Conservation (phyloP, 768 basidiomycete genomes). For the Coprinopsis strossmayeri region DNA sequence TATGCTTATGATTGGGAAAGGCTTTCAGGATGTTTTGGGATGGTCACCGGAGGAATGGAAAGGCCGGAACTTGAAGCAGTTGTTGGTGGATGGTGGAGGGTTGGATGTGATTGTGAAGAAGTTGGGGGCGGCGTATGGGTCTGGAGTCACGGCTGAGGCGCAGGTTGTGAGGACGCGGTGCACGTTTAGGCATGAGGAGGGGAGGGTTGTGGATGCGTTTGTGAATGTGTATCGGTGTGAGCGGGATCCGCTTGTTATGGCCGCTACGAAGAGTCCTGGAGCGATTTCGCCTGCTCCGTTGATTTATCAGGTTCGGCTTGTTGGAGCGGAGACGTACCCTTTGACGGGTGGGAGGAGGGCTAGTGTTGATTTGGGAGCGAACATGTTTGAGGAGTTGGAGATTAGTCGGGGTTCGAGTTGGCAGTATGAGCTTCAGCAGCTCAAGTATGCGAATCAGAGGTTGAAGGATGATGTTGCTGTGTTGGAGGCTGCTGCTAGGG, state of each 20-base stretch:
- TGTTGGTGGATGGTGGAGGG: slow-evolving; percentile 23
- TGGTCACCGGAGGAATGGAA: slow-evolving; percentile 49
- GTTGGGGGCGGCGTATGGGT: slow-evolving; percentile 11
- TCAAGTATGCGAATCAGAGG: slow-evolving; percentile 64
- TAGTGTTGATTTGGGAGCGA: neutral
- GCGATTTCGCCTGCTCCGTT: slow-evolving; percentile 28
- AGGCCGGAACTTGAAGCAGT: slow-evolving; percentile 36
- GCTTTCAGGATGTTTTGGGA: slow-evolving; percentile 59
- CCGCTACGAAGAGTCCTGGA: slow-evolving; percentile 7
- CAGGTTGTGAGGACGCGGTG: slow-evolving; percentile 5
- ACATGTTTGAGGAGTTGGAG: slow-evolving; percentile 51
- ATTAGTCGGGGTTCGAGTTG: slow-evolving; percentile 68
- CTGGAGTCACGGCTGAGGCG: neutral
- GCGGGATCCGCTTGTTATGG: slow-evolving; percentile 8
- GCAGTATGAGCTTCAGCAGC: slow-evolving; percentile 90
- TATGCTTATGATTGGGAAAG: slow-evolving; percentile 38
- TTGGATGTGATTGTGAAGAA: slow-evolving; percentile 20
- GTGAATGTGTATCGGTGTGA: slow-evolving; percentile 21
- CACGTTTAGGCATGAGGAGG: slow-evolving; percentile 20
- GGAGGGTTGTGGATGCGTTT: slow-evolving; percentile 16
- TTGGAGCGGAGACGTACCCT: slow-evolving; percentile 17
- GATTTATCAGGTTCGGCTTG: slow-evolving; percentile 30
- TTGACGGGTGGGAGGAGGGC: neutral
- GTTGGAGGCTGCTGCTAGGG: slow-evolving; percentile 20
- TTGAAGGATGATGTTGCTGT: slow-evolving; percentile 47